A percentile compares a stretch with the other conserved stretches of the same genome.
These are phyloP conservation scores for Lipomyces yamadae DNA, from an alignment of 805 yeast genomes.

Conservation along the genomic window DNA sequence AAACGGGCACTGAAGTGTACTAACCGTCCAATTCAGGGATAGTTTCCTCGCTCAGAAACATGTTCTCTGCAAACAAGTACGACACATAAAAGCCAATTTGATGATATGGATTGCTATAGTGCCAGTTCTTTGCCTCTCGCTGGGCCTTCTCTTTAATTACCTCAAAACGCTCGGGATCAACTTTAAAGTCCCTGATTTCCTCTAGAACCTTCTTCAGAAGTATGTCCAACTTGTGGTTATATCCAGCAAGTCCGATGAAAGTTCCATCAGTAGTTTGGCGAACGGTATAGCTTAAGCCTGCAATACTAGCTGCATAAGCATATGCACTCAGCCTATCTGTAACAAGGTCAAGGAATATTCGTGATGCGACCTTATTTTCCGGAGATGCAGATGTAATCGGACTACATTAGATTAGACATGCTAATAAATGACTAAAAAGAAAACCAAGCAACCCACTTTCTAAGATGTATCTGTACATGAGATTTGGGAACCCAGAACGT, in stretches of 20 bases:
- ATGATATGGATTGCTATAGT: slow-evolving; percentile 74
- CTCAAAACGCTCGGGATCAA: slow-evolving; percentile 64
- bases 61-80: slow-evolving; percentile 69
- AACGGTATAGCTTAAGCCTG: slow-evolving; percentile 68
- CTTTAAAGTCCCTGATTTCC: slow-evolving; percentile 56
- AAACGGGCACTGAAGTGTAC: background rate
- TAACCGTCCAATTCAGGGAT: slow-evolving; percentile 50
- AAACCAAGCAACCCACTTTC: slow-evolving; percentile 45
- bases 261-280: slow-evolving; percentile 71
- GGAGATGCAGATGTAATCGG: slow-evolving; percentile 70
- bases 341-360: slow-evolving; percentile 69
- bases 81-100: slow-evolving; percentile 71
- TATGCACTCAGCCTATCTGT: slow-evolving; percentile 76
- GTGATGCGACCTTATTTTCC: slow-evolving; percentile 59
- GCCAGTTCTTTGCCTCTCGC: slow-evolving; percentile 69
- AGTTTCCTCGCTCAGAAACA: slow-evolving; percentile 70
- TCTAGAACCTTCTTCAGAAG: slow-evolving; percentile 65
- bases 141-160: slow-evolving; percentile 65
- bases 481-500: slow-evolving; percentile 89
- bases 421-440: background rate
- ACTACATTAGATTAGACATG: slow-evolving; percentile 8
- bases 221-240: slow-evolving; percentile 75
- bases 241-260: slow-evolving; percentile 71
- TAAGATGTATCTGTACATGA: slow-evolving; percentile 64
- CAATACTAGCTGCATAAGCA: slow-evolving; percentile 82